These are phyloP conservation scores for Zea luxurians DNA, from an alignment of 176 grass and related monocot species.

Conservation along the genomic window DNA sequence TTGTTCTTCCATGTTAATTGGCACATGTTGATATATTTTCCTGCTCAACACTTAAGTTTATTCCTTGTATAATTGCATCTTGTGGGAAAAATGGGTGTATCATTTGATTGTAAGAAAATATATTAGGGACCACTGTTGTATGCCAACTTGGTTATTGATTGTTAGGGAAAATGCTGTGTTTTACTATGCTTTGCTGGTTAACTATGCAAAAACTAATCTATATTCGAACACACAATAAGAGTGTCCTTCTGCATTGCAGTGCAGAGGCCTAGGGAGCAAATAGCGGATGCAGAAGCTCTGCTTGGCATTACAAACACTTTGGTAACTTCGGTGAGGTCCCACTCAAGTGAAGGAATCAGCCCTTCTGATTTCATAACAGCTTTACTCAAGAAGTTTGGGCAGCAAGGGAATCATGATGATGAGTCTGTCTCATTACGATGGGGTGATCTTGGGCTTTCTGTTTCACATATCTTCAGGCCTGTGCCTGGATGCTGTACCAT, in stretches of 20 bases:
- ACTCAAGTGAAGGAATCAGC: slow-evolving; percentile 75
- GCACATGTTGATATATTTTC: neutral
- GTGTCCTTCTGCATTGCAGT: slow-evolving; percentile 45
- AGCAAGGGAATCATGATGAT: slow-evolving; percentile 43
- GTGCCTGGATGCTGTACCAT: slow-evolving; percentile 76
- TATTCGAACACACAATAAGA: neutral
- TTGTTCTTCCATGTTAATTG: neutral
- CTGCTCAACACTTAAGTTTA: neutral
- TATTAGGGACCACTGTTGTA: neutral
- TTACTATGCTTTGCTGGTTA: neutral
- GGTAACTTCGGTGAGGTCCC: slow-evolving; percentile 78
- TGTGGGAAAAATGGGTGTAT: neutral
- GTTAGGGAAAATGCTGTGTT: neutral
- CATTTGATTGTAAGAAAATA: neutral
- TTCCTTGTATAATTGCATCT: slow-evolving; percentile 32
- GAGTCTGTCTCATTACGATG: slow-evolving; percentile 53
- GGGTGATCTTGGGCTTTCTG: slow-evolving; percentile 56
- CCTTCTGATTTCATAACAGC: slow-evolving; percentile 80
- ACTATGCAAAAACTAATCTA: neutral
- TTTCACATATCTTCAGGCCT: slow-evolving; percentile 65
- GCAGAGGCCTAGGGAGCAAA: slow-evolving; percentile 90
- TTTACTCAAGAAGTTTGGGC: slow-evolving; percentile 68
- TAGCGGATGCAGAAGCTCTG: slow-evolving; percentile 89
- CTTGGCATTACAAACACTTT: slow-evolving; percentile 77
- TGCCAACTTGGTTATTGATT: neutral